phyloP scores from a whole-genome alignment of 2,329 filamentous ascomycete species.

The Atkinsonella hypoxylon region DNA sequence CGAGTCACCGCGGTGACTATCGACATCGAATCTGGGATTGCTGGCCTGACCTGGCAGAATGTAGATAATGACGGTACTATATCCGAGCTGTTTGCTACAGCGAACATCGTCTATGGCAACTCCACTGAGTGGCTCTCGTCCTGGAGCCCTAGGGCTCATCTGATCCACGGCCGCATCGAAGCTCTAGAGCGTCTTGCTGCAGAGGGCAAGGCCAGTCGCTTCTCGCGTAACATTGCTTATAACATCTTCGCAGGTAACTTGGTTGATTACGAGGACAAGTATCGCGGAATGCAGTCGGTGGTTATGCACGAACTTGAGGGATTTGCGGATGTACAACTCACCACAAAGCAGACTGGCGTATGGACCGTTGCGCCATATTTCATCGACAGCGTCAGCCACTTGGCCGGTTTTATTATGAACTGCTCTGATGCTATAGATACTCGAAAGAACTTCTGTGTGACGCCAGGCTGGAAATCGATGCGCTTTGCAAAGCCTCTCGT shows the following conservation, averaged over 20 bases:
- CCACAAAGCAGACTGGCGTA: slow-evolving; percentile 18
- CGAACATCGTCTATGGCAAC: slow-evolving; percentile 32
- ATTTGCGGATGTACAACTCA: slow-evolving; percentile 28
- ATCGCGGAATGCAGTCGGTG: slow-evolving; percentile 46
- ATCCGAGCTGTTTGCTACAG: slow-evolving; percentile 9
- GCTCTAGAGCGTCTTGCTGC: slow-evolving; percentile 26
- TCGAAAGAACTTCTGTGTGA: slow-evolving; percentile 40
- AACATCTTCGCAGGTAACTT: slow-evolving; percentile 29
- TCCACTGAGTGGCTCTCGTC: slow-evolving; percentile 38
- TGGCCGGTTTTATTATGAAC: slow-evolving; percentile 51
- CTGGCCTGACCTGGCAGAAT: slow-evolving; percentile 25
- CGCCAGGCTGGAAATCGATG: slow-evolving; percentile 43
- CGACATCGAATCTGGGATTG: slow-evolving; percentile 32
- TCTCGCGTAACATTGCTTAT: slow-evolving; percentile 1
- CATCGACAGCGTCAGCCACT: slow-evolving; percentile 46
- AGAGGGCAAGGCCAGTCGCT: slow-evolving; percentile 5
- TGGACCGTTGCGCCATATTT: slow-evolving; percentile 47
- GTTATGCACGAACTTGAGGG: slow-evolving; percentile 24
- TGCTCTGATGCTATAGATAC: slow-evolving; percentile 41
- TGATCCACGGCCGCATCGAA: slow-evolving; percentile 52
- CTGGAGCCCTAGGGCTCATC: slow-evolving; percentile 46
- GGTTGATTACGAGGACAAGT: slow-evolving; percentile 41
- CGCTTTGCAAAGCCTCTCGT: slow-evolving; percentile 36
- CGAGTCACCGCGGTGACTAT: slow-evolving; percentile 19
- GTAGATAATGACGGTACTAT: slow-evolving; percentile 5